Base-by-base conservation (phyloP, 2,329 filamentous ascomycete genomes). In the Sporothrix phasma region DNA sequence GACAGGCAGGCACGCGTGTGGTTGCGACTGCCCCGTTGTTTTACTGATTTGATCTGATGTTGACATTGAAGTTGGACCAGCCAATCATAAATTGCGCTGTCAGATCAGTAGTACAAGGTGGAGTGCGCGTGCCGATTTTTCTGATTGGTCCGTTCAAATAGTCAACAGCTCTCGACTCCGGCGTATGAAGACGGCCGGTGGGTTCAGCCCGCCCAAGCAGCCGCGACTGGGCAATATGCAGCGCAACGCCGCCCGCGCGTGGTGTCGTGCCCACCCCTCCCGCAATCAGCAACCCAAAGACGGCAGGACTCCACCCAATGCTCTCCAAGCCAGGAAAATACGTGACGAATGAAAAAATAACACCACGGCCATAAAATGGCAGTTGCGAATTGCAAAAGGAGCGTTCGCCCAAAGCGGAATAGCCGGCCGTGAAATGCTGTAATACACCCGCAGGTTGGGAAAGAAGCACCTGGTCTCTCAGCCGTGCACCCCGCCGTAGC, bases 111-210 rank as follows among this genome's bases (percentile, higher is more conserved):
- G 13, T 13, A 24, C 31, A 17, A 22, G 15, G 39, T 45, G 29
- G 19, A 10, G 37, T 10, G 6, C 39, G 43, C 10, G 59, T 43
- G 17, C 53, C 19, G 46, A 65, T 63, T 66, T 67, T 67, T 67
- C 37, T 67, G 62, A 67, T 67, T 67, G 66, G 66, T 22, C 59
- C 41, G 60, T 24, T 39, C 5, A 63, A 66, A 60, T 37, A 11
- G 24, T 19, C 61, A 39, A 6, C 41, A 17, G 39, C 47, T 43
- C 47, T 43, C n/a, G n/a, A n/a, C n/a, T n/a, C n/a, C n/a, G n/a
- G n/a, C n/a, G n/a, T n/a, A n/a, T n/a, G n/a, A n/a, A n/a, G n/a
- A n/a, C n/a, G n/a, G n/a, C n/a, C n/a, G n/a, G n/a, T n/a, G n/a
- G n/a, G n/a, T n/a, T n/a, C n/a, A n/a, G n/a, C 56, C 56, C 56